These are phyloP conservation scores for Diversispora eburnea DNA, from an alignment of 192 early-diverging fungal genomes.

Conservation along the genomic window DNA sequence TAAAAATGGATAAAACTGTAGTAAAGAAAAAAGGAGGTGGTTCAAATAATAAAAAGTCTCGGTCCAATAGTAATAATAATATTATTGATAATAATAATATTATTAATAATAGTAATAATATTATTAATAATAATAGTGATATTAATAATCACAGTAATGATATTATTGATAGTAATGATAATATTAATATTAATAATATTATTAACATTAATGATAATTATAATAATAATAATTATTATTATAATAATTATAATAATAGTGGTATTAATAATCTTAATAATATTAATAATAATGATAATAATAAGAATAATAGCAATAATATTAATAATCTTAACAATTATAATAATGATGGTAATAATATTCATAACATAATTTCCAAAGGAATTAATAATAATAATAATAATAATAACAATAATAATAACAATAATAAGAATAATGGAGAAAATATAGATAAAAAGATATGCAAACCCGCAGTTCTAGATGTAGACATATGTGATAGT, in stretches of 20 bases:
- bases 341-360: background rate
- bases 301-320: too few species aligned
- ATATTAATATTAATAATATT: too few species aligned
- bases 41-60: background rate
- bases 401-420: background rate
- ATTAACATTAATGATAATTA: too few species aligned
- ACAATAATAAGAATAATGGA: background rate
- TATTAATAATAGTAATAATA: background rate
- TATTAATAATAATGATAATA: too few species aligned
- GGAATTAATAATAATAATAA: background rate
- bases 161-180: background rate
- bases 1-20: background rate
- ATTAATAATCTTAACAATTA: background rate
- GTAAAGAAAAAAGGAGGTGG: background rate
- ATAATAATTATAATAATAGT: too few species aligned
- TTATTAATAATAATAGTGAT: background rate
- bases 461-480: slow-evolving; percentile 2
- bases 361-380: background rate
- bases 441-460: background rate
- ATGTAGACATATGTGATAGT: background rate
- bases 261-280: too few species aligned
- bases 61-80: background rate
- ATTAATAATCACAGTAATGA: background rate
- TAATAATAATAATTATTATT: too few species aligned
- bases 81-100: background rate